Conservation (phyloP, 768 basidiomycete species). For the Favolaschia claudopus region DNA sequence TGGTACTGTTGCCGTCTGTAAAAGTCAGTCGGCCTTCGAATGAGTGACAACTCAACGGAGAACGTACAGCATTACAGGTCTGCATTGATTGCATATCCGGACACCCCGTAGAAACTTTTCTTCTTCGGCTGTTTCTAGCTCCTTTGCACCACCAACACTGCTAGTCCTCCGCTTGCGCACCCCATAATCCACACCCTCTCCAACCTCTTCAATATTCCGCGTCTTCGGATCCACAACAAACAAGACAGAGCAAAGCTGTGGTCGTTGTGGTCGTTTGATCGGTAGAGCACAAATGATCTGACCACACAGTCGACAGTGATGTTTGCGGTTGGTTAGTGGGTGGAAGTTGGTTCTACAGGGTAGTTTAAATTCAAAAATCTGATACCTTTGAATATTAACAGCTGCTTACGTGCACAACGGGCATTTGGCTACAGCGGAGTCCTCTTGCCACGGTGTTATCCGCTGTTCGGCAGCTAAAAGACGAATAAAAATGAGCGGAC, state of each 20-base stretch:
- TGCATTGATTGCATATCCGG: constrained; percentile 85
- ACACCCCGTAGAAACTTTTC: constrained; percentile 91
- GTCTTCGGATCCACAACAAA: constrained; percentile 87
- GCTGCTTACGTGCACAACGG: constrained; percentile 79
- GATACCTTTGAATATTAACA: neutral
- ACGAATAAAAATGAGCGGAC: neutral
- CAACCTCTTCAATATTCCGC: constrained; percentile 82
- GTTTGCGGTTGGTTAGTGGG: constrained; percentile 90
- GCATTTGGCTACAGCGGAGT: constrained; percentile 78
- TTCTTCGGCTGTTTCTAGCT: constrained; percentile 56
- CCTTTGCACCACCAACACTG: constrained; percentile 37
- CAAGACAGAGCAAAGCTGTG: constrained; percentile 75
- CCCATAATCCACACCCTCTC: constrained; percentile 85
- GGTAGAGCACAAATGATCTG: constrained; percentile 91
- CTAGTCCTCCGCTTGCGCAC: constrained; percentile 58
- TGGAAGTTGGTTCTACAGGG: constrained; percentile 73
- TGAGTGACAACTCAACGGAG: neutral
- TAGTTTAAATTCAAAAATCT: neutral
- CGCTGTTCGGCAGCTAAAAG: constrained; percentile 79
- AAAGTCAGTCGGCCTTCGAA: constrained; percentile 12
- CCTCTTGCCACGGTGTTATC: constrained; percentile 96
- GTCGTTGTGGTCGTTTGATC: constrained; percentile 72
- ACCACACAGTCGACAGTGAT: constrained; percentile 95
- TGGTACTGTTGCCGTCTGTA: constrained; percentile 81
- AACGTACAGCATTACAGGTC: constrained; percentile 79